These are phyloP conservation scores for Gnomoniopsis sp. DNA, from an alignment of 2,329 filamentous ascomycete species.

Conservation along the genomic window DNA sequence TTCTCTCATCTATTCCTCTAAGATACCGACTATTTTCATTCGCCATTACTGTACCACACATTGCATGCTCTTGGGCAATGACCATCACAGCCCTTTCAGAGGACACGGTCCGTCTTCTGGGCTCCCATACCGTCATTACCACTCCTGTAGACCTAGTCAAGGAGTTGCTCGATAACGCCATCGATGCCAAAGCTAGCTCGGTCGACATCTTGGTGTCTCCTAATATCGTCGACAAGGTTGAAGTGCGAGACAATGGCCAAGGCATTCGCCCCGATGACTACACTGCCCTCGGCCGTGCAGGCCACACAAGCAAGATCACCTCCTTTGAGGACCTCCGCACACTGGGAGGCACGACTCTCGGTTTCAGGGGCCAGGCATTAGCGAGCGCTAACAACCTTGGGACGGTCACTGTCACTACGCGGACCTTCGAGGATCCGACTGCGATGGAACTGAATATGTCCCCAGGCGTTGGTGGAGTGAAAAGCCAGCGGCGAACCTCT, in stretches of 20 bases:
- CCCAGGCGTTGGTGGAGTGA: slow-evolving; percentile 37
- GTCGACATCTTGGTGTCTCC: slow-evolving; percentile 62
- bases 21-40: neutral
- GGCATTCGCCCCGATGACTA: slow-evolving; percentile 65
- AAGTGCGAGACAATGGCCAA: slow-evolving; percentile 70
- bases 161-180: slow-evolving; percentile 73
- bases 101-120: slow-evolving; percentile 52
- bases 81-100: slow-evolving; percentile 47
- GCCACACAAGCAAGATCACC: slow-evolving; percentile 71
- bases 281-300: slow-evolving; percentile 57
- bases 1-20: neutral
- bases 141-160: slow-evolving; percentile 64
- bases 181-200: slow-evolving; percentile 66
- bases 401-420: slow-evolving; percentile 60
- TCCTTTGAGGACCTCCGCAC: slow-evolving; percentile 58
- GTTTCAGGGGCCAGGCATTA: slow-evolving; percentile 73
- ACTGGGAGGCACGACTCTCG: slow-evolving; percentile 59
- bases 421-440: slow-evolving; percentile 56
- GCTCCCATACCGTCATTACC: slow-evolving; percentile 57
- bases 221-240: slow-evolving; percentile 66
- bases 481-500: slow-evolving; percentile 35
- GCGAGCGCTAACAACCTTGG: slow-evolving; percentile 62
- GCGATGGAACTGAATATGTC: slow-evolving; percentile 48
- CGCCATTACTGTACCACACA: neutral
- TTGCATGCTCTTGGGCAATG: slow-evolving; percentile 32